phyloP scores from a whole-genome alignment of 306 rosid genomes.

The Gastrolobium bilobum region DNA sequence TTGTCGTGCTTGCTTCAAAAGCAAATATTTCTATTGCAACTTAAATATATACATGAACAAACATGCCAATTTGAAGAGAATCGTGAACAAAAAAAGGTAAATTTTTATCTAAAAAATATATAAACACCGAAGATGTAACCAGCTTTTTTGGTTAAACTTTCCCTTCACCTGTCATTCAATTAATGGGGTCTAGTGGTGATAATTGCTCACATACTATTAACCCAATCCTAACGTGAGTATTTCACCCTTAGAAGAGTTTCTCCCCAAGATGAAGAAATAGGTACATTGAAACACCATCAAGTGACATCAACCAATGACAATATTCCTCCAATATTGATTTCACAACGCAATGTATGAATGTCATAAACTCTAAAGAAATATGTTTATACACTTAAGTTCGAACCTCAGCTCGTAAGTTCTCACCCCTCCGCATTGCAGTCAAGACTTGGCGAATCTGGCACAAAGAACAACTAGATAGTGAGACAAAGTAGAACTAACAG shows the following conservation, averaged over 20 bases:
- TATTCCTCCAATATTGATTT: constrained; percentile 36
- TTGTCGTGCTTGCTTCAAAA: constrained; percentile 29
- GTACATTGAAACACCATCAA: constrained; percentile 33
- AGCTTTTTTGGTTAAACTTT: constrained; percentile 13
- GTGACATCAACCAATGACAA: constrained; percentile 27
- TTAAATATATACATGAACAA: constrained; percentile 16
- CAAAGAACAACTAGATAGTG: constrained; percentile 45
- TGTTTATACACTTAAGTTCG: constrained; percentile 48
- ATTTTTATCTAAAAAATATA: neutral
- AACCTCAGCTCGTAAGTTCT: constrained; percentile 86
- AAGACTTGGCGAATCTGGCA: constrained; percentile 95
- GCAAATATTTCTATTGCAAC: constrained; percentile 13
- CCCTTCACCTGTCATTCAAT: constrained; percentile 31
- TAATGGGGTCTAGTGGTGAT: neutral
- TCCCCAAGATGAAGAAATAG: constrained; percentile 17
- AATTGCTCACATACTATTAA: constrained; percentile 12
- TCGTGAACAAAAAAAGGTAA: neutral
- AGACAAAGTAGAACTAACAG: constrained; percentile 31
- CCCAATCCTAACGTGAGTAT: neutral
- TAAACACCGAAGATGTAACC: constrained; percentile 15
- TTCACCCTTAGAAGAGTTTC: constrained; percentile 29
- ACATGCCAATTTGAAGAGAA: constrained; percentile 16
- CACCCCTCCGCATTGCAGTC: constrained; percentile 92
- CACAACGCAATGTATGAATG: constrained; percentile 26
- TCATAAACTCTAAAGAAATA: constrained; percentile 38